These are phyloP conservation scores for Phytophthora kernoviae DNA, from an alignment of 352 stramenopile genomes.

Conservation along the genomic window DNA sequence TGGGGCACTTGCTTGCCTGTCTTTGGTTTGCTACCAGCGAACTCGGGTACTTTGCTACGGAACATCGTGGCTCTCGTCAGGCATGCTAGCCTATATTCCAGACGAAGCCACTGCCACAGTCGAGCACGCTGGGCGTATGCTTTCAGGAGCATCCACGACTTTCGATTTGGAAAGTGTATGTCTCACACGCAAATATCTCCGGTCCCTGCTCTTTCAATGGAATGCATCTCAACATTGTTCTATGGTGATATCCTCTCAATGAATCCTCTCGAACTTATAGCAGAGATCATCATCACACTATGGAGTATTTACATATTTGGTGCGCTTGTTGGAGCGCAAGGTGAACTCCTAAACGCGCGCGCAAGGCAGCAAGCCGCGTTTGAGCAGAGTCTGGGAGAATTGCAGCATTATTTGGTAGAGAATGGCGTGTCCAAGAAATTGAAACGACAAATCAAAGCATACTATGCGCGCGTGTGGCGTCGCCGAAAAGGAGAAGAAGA, in stretches of 20 bases:
- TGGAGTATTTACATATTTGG: constrained; percentile 79
- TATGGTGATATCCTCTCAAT: constrained; percentile 76
- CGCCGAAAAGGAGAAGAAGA: constrained; percentile 59
- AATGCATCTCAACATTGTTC: constrained; percentile 75
- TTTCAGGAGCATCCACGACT: constrained; percentile 18
- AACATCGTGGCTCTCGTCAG: constrained; percentile 66
- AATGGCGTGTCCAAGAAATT: constrained; percentile 73
- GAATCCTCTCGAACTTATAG: constrained; percentile 63
- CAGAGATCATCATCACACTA: constrained; percentile 62
- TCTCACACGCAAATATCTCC: constrained; percentile 64
- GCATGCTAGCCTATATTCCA: constrained; percentile 49
- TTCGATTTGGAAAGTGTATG: constrained; percentile 33
- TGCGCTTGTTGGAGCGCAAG: constrained; percentile 63
- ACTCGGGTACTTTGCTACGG: constrained; percentile 41
- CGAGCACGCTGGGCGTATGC: constrained; percentile 15
- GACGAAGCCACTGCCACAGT: constrained; percentile 5
- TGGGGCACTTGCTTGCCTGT: constrained; percentile 70
- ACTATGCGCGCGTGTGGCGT: constrained; percentile 69
- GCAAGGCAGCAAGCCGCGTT: constrained; percentile 55
- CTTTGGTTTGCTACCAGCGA: constrained; percentile 64
- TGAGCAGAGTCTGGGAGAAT: constrained; percentile 63
- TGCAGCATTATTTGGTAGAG: constrained; percentile 76
- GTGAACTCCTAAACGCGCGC: constrained; percentile 54
- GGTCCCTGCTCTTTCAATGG: constrained; percentile 63
- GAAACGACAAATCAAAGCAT: constrained; percentile 78